Base-by-base conservation (phyloP, 345 rosid species). In the Trapa incisa region DNA sequence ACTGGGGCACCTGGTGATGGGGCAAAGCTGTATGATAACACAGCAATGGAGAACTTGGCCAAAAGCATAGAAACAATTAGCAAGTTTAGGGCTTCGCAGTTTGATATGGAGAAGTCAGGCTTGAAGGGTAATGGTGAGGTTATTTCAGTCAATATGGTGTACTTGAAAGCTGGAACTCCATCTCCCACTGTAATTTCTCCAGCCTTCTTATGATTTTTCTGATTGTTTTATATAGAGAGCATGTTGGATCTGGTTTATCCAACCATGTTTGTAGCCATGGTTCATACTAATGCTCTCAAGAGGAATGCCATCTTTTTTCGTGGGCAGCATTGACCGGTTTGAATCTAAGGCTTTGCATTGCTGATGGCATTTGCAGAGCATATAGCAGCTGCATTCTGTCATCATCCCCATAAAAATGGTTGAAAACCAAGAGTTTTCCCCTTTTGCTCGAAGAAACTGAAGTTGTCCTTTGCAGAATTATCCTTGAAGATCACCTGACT, bases 1-100 rank as follows among this genome's bases (percentile, higher is more conserved):
- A 76, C 64, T 38, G 99, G 99, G n/a, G 79, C 96, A 39, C 99
- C 99, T 32, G 99, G 97, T 36, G 96, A 94, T 64, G 97, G 99
- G 52, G 96, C 97, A 0, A 94, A 85, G 84, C 86, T 94, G 48
- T 94, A 89, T 73, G 97, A 94, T 66, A 86, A 91, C 67, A 81
- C 87, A 47, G 99, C 97, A 3, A 77, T 86, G 88, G 99, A 94
- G 87, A 94, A 91, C 74, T 87, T 91, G 64, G 70, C 87, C 39
- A 88, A 84, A 74, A 94, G 91, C 80, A 80, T 94, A 37, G 96
- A 94, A 84, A 77, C 71, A 74, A 77, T 91, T 39, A 84, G 92
- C 73, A 87, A 86, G 84, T 94, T 91, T 74, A 79, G 99, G 71
- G 89, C 96, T 71, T 87, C 97, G 0, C 96, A 91, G 78, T 91